Conservation (phyloP, 2,329 filamentous ascomycete species). For the Chalaropsis thielavioides region DNA sequence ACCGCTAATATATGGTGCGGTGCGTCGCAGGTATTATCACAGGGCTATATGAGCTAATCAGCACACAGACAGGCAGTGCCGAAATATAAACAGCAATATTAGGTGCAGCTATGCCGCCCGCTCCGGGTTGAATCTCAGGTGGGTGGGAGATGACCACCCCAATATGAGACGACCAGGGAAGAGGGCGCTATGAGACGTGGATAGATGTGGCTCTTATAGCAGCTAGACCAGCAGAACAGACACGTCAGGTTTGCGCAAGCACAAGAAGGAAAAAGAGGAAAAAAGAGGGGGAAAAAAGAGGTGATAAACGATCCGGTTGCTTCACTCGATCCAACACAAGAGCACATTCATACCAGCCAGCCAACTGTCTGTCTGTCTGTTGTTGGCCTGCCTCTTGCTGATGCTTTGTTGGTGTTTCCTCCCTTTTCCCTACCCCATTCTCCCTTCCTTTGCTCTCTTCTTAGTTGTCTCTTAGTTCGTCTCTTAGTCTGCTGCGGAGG, state of each 20-base stretch:
- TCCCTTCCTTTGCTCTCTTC: neutral
- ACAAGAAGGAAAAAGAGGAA: too few relatives aligned
- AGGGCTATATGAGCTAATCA: neutral
- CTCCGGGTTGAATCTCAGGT: neutral
- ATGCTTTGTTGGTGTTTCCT: neutral
- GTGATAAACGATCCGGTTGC: neutral
- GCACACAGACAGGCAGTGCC: neutral
- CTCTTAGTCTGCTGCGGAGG: conserved; percentile 9
- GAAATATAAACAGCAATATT: neutral
- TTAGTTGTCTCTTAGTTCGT: conserved; percentile 1
- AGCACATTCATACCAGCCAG: neutral
- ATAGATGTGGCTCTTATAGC: neutral
- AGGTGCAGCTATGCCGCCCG: neutral
- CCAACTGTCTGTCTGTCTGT: too few relatives aligned
- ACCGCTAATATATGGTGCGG: neutral
- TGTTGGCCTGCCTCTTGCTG: too few relatives aligned
- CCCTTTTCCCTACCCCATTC: neutral
- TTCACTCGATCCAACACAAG: neutral
- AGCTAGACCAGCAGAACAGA: too few relatives aligned
- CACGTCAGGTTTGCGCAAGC: too few relatives aligned
- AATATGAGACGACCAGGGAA: neutral
- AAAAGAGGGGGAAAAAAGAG: too few relatives aligned
- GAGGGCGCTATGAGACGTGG: neutral
- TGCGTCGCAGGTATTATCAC: neutral
- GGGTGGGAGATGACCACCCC: neutral